A percentile compares a stretch with the other conserved stretches of the same genome.
phyloP scores from a whole-genome alignment of 2,329 filamentous ascomycete species.

The Hymenoscyphus linearis region DNA sequence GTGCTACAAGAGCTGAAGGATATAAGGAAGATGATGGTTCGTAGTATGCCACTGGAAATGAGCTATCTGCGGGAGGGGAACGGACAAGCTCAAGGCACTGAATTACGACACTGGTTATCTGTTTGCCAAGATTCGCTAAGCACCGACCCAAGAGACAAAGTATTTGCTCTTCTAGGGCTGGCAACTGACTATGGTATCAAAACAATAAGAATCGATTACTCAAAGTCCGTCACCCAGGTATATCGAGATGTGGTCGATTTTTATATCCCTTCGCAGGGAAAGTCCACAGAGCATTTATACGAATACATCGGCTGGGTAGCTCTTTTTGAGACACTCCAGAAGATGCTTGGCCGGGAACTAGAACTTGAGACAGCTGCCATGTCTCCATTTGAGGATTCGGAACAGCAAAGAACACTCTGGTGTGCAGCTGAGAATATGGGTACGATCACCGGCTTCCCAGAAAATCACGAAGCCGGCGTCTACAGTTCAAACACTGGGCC shows the following conservation, averaged over 20 bases:
- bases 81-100: background rate
- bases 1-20: background rate
- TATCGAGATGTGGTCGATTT: background rate
- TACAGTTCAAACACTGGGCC: background rate
- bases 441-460: background rate
- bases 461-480: background rate
- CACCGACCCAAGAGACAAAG: background rate
- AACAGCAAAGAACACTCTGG: background rate
- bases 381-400: background rate
- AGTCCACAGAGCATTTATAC: background rate
- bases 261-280: background rate
- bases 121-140: background rate
- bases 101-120: background rate
- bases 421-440: background rate
- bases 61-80: background rate
- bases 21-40: background rate
- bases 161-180: background rate
- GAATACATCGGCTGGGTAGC: background rate
- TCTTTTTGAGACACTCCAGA: background rate
- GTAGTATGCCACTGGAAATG: background rate
- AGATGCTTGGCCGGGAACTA: background rate
- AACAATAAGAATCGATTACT: background rate
- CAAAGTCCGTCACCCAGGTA: background rate
- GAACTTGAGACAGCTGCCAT: background rate
- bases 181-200: background rate